Base-by-base conservation (phyloP, 2,329 filamentous ascomycete species). In the Stemphylium beticola region DNA sequence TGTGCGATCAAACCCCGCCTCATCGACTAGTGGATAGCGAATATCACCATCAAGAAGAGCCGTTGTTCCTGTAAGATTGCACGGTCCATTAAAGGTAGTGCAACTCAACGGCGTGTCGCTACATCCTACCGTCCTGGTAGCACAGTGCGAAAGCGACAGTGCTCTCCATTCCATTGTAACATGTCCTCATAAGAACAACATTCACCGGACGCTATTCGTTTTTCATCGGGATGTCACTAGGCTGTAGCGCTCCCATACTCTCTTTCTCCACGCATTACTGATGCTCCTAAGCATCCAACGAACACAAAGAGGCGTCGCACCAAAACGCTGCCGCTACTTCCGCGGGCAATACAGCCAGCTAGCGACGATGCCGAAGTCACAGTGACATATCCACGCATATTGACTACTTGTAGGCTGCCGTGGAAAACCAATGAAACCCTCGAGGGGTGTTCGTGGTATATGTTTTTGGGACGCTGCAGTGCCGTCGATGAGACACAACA, bases 351-450 rank as follows among this genome's bases (percentile, higher is more conserved):
- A 29, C 29, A 48, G 45, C 36, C 8, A 39, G 36, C 31, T 18
- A 14, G 20, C 9, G 20, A n/a, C 5, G 12, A 40, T 33, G 18
- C 18, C 24, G 37, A 41, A 22, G 17, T 42, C 46, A 29, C 44
- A 44, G 44, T 54, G 46, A 49, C 36, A 58, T 49, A 15, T 42
- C 20, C 18, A 42, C 31, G 44, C 39, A 48, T 43, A 26, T 49
- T 39, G 26, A 26, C 24, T 14, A 39, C 12, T 22, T 20, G 20
- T 32, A 15, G 2, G 39, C 18, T 38, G 32, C 22, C 20, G n/a
- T 36, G 7, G 8, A 40, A 43, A n/a, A 15, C 47, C 53, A 54
- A 56, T 57, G 36, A 39, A 18, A 36, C 29, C 18, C 17, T 22
- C 44, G 20, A 41, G 53, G 26, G n/a, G 15, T 34, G 33, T 11